phyloP scores from a whole-genome alignment of 2,329 filamentous ascomycete species.

The Fusarium tuaranense region DNA sequence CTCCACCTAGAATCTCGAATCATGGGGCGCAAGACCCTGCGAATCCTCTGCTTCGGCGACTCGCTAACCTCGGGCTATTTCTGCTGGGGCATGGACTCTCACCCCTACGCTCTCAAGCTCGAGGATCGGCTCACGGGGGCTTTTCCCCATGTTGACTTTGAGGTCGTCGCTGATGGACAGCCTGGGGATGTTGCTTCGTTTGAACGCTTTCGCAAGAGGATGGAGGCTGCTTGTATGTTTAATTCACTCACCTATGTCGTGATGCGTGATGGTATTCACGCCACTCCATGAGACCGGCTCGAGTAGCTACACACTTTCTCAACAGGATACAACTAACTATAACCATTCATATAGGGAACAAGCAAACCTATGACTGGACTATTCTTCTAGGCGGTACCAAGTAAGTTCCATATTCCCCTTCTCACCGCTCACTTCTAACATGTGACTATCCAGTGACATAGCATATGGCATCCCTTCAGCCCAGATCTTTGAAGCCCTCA shows the following conservation, averaged over 20 bases:
- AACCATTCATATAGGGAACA: conserved; percentile 28
- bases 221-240: conserved; percentile 51
- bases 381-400: conserved; percentile 75
- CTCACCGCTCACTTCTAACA: neutral
- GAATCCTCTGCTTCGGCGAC: conserved; percentile 74
- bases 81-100: conserved; percentile 53
- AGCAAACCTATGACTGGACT: conserved; percentile 66
- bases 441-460: conserved; percentile 59
- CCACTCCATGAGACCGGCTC: neutral
- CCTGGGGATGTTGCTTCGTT: conserved; percentile 63
- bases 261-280: neutral
- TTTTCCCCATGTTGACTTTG: conserved; percentile 57
- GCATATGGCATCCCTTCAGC: conserved; percentile 52
- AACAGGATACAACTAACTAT: conserved; percentile 1
- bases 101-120: conserved; percentile 67
- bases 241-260: neutral
- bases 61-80: conserved; percentile 71
- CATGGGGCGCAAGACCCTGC: conserved; percentile 53
- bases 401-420: conserved; percentile 45
- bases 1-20: neutral
- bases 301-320: neutral
- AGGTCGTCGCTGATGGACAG: conserved; percentile 62
- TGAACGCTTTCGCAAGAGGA: conserved; percentile 46
- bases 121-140: conserved; percentile 58
- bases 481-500: conserved; percentile 61